Evolutionary conservation across 345 rosid species (phyloP), one percentile per base, ranked within the genome.

Genomic region (Durio zibethinus): DNA sequence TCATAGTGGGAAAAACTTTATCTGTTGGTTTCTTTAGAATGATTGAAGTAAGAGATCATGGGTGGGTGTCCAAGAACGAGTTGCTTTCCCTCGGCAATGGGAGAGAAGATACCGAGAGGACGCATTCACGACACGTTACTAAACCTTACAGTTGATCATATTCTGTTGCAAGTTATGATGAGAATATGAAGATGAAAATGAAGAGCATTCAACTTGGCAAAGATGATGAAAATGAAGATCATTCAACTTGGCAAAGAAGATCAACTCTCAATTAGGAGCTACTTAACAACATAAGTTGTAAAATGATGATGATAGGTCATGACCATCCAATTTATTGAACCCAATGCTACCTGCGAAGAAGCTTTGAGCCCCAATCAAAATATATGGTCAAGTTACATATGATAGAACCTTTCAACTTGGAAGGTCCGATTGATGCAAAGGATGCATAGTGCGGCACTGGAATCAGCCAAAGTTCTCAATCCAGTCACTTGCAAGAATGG

Each of bases 1-100:
- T 76, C n/a, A 54, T 70, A 65, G 79, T 57, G 72, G 74, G 77
- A 20, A 53, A 7, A 56, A 36, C 36, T 48, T 48, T 78, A 8
- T 23, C 3, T 10, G 14, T 10, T 75, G 38, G 21, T 7, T 64
- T 52, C 61, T 64, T 36, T 36, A 29, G 73, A 54, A 76, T 27
- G 63, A 66, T 40, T 38, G 52, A 76, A 76, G 72, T 23, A 31
- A 66, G 63, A 65, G 25, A 38, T 66, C 31, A 42, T 59, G 23
- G 40, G 15, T 64, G 48, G 72, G 33, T 60, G 14, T 62, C 7
- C 16, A 48, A 48, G 35, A 33, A 53, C 8, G 3, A 63, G 20
- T 50, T 15, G 35, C 74, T 74, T 52, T 65, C 48, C 69, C 20
- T 67, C 10, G 52, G 52, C 50, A 74, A 31, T 11, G 52, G 52